Evolutionary conservation across 2,329 filamentous ascomycete species (phyloP).

Genomic region (Helicocarpus griseus): DNA sequence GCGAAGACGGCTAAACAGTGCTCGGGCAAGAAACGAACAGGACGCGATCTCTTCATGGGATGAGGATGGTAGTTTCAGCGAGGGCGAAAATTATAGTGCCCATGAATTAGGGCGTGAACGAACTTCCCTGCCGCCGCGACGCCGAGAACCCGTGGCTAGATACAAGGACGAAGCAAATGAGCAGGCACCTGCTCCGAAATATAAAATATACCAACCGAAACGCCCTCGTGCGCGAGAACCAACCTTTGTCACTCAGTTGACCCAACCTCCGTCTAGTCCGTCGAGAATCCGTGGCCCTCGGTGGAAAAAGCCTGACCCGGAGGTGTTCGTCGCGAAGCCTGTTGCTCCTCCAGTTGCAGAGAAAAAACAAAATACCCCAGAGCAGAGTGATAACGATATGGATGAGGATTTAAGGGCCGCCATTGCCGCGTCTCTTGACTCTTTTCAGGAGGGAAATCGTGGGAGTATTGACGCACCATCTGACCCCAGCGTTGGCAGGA

Average conservation of each 20-base stretch:
- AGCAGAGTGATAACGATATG: slow-evolving; percentile 9
- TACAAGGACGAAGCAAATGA: slow-evolving; percentile 14
- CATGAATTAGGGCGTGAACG: slow-evolving; percentile 13
- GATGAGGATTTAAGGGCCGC: slow-evolving; percentile 27
- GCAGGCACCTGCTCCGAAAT: slow-evolving; percentile 22
- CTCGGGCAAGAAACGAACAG: background rate
- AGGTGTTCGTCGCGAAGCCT: slow-evolving; percentile 8
- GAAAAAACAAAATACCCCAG: background rate
- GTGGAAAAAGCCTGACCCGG: slow-evolving; percentile 36
- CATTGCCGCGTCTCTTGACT: slow-evolving; percentile 30
- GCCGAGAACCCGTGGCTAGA: slow-evolving; percentile 6
- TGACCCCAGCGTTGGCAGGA: background rate
- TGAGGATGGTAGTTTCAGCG: background rate
- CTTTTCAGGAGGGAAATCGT: slow-evolving; percentile 22
- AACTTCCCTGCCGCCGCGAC: slow-evolving; percentile 8
- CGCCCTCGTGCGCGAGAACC: slow-evolving; percentile 30
- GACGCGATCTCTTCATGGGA: background rate
- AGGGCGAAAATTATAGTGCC: background rate
- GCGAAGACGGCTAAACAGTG: slow-evolving; percentile 22
- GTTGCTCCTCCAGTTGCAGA: slow-evolving; percentile 4
- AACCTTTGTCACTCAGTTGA: slow-evolving; percentile 40
- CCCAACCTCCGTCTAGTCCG: slow-evolving; percentile 40
- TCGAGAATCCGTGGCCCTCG: slow-evolving; percentile 42
- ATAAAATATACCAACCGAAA: slow-evolving; percentile 34
- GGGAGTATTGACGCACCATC: background rate